Base-by-base conservation (phyloP, 306 rosid species). In the Elaeagnus macrophylla region DNA sequence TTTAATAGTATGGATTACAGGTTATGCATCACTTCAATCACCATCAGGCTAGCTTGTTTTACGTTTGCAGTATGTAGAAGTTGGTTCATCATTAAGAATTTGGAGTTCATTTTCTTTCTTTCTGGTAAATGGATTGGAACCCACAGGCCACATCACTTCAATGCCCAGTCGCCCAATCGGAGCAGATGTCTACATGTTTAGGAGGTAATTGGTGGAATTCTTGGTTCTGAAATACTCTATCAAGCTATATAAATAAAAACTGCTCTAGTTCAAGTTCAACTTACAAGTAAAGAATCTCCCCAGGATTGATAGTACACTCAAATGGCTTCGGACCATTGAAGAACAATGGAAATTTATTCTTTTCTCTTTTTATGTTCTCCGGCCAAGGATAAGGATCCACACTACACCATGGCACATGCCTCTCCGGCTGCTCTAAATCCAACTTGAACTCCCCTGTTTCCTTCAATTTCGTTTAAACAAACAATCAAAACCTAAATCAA, bases 341-440 rank as follows among this genome's bases (percentile, higher is more conserved):
- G 51, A 69, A 84, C 56, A 81, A 56, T 1, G 94, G 94, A 37
- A 75, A 84, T 55, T 71, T 76, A 7, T 75, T 60, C 39, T 71
- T 64, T 63, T 75, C 82, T 2, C 59, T 57, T 7, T 72, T 74
- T 62, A 57, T 51, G 40, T 38, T 67, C 77, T 76, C 77, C 0
- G 54, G 52, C 25, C 82, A 69, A 70, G 88, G 91, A 56, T 67
- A 82, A 67, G 94, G 94, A 57, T 84, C 67, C 53, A 84, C 90
- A 57, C 94, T 84, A 53, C 82, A 88, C 94, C 96, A 84, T 38
- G 96, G 94, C 40, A 88, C 94, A 67, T 67, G 46, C 61, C 83
- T 77, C 7, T 9, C 57, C 10, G 88, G 90, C 60, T 74, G 73
- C 59, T 84, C 88, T 52, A 80, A 59, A 19, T 82, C 88, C 73